Base-by-base conservation (phyloP, 2,329 filamentous ascomycete species). In the Fusarium protoensiforme region DNA sequence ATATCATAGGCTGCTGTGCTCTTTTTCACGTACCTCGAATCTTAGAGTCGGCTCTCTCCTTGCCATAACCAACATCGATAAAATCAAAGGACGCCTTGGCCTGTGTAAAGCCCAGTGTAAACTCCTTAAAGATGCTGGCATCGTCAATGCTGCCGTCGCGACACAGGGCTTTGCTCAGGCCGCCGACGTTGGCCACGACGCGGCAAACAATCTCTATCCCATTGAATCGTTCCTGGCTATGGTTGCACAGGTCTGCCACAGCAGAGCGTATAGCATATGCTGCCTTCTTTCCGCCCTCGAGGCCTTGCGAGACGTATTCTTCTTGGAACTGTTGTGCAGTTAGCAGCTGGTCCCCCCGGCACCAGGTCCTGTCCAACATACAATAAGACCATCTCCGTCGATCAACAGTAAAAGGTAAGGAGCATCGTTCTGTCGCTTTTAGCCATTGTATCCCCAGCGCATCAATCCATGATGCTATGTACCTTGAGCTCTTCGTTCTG, bases 321-420 rank as follows among this genome's bases (percentile, higher is more conserved):
- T 90, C 85, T 78, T 89, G 86, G 78, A 92, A 92, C 89, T 92
- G 77, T 43, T 27, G 8, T 13, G 41, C 54, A 53, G 62, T 67
- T 13, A 68, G 68, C 22, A 20, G 38, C 16, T 18, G 7, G 5
- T 43, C 13, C 27, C 29, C 33, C 11, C 29, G 18, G 43, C 9
- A 48, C 18, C 27, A 54, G 61, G 35, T 56, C 20, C 43, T 48
- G 59, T 39, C 24, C 24, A 59, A 76, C 77, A 62, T 75, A 92
- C 90, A 79, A 91, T 82, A 67, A 91, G 84, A 51, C 89, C 88
- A 78, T 92, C 87, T 39, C 90, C 91, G 78, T 92, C 91, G 74
- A 92, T 87, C 73, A 92, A 78, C 41, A 91, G 85, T 72, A 89
- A 80, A 75, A 91, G 84, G 78, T 92, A 92, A 43, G 87, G 85